Evolutionary conservation across 139 green algal genomes (phyloP), one percentile per base, ranked within the genome.

Genomic region (Haematococcus sp.): DNA sequence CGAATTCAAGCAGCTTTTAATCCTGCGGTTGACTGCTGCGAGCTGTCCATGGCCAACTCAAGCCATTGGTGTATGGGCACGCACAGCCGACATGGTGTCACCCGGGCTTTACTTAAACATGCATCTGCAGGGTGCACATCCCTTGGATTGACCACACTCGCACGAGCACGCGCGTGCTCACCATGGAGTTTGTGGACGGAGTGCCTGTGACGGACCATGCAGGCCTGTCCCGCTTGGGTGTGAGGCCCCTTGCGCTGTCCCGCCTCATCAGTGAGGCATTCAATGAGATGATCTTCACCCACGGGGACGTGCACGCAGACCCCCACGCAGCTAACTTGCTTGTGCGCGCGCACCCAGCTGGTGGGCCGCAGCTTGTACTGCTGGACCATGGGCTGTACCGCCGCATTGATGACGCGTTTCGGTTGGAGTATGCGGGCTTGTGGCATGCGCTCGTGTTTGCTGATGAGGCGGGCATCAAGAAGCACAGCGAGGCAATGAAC

Each of bases 371-470:
- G 84, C 78, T 97, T 2, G 90, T 97, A 31, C 84, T 97, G 35
- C 85, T 97, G 22, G 93, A 97, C 65, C 93, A 97, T 74, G 93
- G 66, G 9, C 80, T 97, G 60, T 97, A 97, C 84, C 84, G 83
- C 20, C 58, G 67, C 7, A 84, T 96, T 20, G 74, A 80, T 23
- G 80, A 93, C 65, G 76, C 44, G 11, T 92, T 93, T 75, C 79
- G 91, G 15, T 68, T 88, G 16, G 60, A 90, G 49, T 96, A 96
- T 66, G 90, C 91, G 1, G 76, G 60, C 33, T 85, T 97, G 35
- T 97, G 91, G 93, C 81, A 88, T 34, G 82, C 87, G 3, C 84
- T 97, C 19, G 86, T 97, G 15, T 91, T 97, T 67, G 89, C 27
- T 22, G 93, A 97, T 73, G 82, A 77, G 69, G 73, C 76, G 19